Conservation (phyloP, 2,329 filamentous ascomycete genomes). For the Diaporthe helianthi region DNA sequence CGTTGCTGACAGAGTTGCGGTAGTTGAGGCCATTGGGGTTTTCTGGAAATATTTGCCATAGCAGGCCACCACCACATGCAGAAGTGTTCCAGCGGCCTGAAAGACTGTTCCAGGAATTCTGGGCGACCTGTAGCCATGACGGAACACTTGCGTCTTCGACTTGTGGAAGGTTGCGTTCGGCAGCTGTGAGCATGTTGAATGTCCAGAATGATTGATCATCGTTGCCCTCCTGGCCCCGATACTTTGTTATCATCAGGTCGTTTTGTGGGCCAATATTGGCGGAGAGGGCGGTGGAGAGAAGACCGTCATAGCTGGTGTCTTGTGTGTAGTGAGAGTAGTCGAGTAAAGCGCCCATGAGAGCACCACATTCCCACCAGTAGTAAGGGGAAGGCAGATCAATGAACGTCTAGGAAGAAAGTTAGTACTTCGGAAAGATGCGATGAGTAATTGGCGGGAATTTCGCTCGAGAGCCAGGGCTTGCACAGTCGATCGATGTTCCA, state of each 20-base stretch:
- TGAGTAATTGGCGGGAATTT: too few relatives aligned
- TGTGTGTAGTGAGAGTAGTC: constrained; percentile 74
- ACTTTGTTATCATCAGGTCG: constrained; percentile 66
- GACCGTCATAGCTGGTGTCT: constrained; percentile 67
- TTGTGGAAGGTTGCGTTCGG: constrained; percentile 72
- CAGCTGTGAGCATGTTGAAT: constrained; percentile 70
- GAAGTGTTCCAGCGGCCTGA: constrained; percentile 72
- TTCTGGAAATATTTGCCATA: constrained; percentile 81
- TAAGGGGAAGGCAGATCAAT: constrained; percentile 71
- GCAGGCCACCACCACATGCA: constrained; percentile 73
- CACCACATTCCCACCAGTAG: constrained; percentile 73
- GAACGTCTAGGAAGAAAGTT: constrained; percentile 50
- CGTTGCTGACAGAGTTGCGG: constrained; percentile 84
- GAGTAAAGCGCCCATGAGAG: constrained; percentile 71
- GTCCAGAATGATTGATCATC: constrained; percentile 81
- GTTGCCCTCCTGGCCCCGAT: constrained; percentile 70
- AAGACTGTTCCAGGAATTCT: constrained; percentile 77
- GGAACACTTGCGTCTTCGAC: constrained; percentile 59
- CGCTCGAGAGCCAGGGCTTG: background rate
- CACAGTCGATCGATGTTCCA: too few relatives aligned
- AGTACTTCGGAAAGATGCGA: background rate
- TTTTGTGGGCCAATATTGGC: constrained; percentile 63
- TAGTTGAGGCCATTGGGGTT: constrained; percentile 80
- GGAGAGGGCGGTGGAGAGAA: constrained; percentile 64
- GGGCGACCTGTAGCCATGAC: constrained; percentile 70